Evolutionary conservation across 306 rosid species (phyloP).

Genomic region (Prunus campanulata): DNA sequence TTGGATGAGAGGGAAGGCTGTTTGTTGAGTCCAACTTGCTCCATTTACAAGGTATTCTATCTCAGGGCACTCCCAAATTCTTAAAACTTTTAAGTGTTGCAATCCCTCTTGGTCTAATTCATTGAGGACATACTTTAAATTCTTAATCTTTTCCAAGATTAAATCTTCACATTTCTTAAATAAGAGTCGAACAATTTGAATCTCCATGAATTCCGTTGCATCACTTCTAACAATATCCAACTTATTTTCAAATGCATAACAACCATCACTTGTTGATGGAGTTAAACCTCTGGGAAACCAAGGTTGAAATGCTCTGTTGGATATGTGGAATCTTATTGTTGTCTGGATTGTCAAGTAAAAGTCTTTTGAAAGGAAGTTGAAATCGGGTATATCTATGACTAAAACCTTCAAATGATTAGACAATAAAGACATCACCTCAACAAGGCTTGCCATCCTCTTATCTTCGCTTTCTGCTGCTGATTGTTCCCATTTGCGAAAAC

Average conservation of each 20-base stretch:
- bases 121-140: too few species aligned
- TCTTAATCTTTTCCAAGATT: rapidly evolving
- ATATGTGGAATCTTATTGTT: not conserved
- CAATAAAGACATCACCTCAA: not conserved
- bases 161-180: not conserved
- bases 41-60: too few species aligned
- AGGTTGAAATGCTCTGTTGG: too few species aligned
- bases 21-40: too few species aligned
- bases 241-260: too few species aligned
- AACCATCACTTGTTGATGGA: too few species aligned
- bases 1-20: too few species aligned
- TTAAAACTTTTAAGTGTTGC: too few species aligned
- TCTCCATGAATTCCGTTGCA: not conserved
- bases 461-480: not conserved
- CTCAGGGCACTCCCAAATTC: too few species aligned
- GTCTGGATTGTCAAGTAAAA: not conserved
- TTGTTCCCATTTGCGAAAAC: not conserved
- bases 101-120: too few species aligned
- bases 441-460: too few species aligned
- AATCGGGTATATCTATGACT: rapidly evolving
- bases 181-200: not conserved
- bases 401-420: not conserved
- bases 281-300: too few species aligned
- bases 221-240: rapidly evolving
- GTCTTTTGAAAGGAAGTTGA: not conserved